phyloP scores from a whole-genome alignment of 371 early-diverging fungal species.

The Coemansia sp. region DNA sequence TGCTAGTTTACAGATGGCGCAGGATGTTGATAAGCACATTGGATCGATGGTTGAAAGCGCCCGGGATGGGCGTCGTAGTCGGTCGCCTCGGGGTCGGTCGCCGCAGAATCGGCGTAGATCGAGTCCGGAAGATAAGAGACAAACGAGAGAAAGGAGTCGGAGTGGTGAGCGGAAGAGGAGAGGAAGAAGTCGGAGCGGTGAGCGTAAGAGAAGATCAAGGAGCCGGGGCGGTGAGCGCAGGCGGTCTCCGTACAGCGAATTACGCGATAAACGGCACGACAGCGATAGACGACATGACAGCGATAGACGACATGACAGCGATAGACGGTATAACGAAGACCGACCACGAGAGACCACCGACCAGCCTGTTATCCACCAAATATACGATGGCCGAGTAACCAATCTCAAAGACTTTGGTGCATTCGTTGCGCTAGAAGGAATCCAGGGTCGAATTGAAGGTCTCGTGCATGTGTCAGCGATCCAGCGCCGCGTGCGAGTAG shows the following conservation, averaged over 20 bases:
- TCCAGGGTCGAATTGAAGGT: conserved; percentile 64
- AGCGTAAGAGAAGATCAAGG: neutral
- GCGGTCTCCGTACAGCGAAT: neutral
- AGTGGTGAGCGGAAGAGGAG: conserved; percentile 7
- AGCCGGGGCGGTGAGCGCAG: neutral
- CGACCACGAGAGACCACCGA: conserved; percentile 57
- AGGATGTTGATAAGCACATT: conserved; percentile 39
- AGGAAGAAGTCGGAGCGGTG: neutral
- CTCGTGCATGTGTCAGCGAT: conserved; percentile 85
- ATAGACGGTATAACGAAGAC: conserved; percentile 8
- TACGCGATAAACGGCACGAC: neutral
- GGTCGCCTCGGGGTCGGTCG: conserved; percentile 16
- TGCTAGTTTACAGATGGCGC: conserved; percentile 36
- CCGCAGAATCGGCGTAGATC: conserved; percentile 29
- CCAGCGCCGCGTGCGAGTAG: conserved; percentile 64
- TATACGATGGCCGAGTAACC: conserved; percentile 79
- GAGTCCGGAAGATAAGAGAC: conserved; percentile 36
- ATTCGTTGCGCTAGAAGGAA: conserved; percentile 83
- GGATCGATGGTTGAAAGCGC: conserved; percentile 21
- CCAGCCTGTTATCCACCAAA: conserved; percentile 83
- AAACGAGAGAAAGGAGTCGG: neutral
- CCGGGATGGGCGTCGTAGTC: neutral
- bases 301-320: neutral
- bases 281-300: conserved; percentile 16
- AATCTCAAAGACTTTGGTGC: conserved; percentile 90